Conservation (phyloP, 1,284 basidiomycete species). For the Acaromyces ingoldii region DNA sequence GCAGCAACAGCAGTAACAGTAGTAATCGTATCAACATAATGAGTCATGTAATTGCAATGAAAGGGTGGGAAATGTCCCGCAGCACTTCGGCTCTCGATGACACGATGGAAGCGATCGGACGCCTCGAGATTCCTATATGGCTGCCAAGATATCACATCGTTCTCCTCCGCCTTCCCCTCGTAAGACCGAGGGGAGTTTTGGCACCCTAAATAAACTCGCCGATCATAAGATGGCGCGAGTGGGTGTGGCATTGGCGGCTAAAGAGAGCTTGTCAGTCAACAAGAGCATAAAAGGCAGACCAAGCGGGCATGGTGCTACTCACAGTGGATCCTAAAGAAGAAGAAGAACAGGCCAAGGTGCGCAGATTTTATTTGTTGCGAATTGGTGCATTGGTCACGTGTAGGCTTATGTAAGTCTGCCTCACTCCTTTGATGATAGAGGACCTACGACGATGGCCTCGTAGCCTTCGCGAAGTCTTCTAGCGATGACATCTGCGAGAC, state of each 20-base stretch:
- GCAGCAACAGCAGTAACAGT: background rate
- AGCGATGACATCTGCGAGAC: too few species aligned
- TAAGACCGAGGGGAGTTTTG: conserved; percentile 14
- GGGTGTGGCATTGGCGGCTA: conserved; percentile 2
- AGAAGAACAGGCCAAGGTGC: too few species aligned
- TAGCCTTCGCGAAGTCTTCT: too few species aligned
- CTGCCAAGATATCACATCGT: conserved; percentile 31
- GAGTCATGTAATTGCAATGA: background rate
- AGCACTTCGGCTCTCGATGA: conserved; percentile 28
- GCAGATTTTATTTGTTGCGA: too few species aligned
- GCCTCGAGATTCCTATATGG: conserved; percentile 31
- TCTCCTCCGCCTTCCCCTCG: conserved; percentile 29
- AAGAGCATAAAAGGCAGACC: background rate
- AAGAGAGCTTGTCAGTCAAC: background rate
- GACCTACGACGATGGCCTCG: too few species aligned
- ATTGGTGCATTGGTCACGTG: too few species aligned
- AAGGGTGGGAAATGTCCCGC: conserved; percentile 22
- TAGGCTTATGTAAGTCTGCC: too few species aligned
- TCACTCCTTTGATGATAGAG: too few species aligned
- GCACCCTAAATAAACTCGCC: conserved; percentile 31
- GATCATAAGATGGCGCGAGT: conserved; percentile 27
- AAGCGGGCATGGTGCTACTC: background rate
- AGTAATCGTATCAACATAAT: conserved; percentile 2
- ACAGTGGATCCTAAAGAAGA: conserved; percentile 1
- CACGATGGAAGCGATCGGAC: conserved; percentile 9